Percentiles rank a stretch among this genome's conserved stretches.
Evolutionary conservation across 352 stramenopile species (phyloP).

Genomic region (Blastocystis sp.): DNA sequence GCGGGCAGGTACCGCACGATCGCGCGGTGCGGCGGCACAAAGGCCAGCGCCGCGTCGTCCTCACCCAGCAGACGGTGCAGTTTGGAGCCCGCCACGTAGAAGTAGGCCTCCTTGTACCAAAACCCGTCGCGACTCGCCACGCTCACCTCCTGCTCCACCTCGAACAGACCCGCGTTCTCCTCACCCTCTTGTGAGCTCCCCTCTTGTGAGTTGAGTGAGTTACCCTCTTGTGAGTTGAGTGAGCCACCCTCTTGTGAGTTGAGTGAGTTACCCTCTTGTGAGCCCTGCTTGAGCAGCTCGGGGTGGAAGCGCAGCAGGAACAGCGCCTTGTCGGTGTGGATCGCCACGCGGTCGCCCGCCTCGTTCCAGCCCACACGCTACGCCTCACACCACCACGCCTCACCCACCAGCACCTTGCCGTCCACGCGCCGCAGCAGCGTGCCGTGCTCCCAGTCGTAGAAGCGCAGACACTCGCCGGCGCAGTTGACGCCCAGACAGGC

Average conservation of each 20-base stretch:
- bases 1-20: slow-evolving; percentile 94
- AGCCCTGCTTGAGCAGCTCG: background rate
- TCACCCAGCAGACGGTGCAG: slow-evolving; percentile 85
- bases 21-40: slow-evolving; percentile 87
- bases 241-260: slow-evolving; percentile 74
- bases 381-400: background rate
- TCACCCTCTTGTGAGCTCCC: slow-evolving; percentile 79
- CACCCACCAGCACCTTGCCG: background rate
- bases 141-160: slow-evolving; percentile 91
- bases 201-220: too few relatives aligned
- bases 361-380: slow-evolving; percentile 96
- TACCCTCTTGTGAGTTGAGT: too few relatives aligned
- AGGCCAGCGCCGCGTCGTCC: slow-evolving; percentile 90
- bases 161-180: slow-evolving; percentile 88
- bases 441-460: slow-evolving; percentile 98
- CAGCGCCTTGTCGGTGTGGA: slow-evolving; percentile 88
- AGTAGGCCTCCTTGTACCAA: slow-evolving; percentile 77
- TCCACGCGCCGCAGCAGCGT: slow-evolving; percentile 80
- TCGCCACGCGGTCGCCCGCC: slow-evolving; percentile 87
- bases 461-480: slow-evolving; percentile 86
- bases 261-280: slow-evolving; percentile 74
- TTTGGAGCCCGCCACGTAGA: slow-evolving; percentile 91
- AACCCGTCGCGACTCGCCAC: slow-evolving; percentile 89
- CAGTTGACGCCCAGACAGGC: slow-evolving; percentile 89
- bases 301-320: slow-evolving; percentile 82